Evolutionary conservation across 768 basidiomycete species (phyloP).

Genomic region (Boletus sp.): DNA sequence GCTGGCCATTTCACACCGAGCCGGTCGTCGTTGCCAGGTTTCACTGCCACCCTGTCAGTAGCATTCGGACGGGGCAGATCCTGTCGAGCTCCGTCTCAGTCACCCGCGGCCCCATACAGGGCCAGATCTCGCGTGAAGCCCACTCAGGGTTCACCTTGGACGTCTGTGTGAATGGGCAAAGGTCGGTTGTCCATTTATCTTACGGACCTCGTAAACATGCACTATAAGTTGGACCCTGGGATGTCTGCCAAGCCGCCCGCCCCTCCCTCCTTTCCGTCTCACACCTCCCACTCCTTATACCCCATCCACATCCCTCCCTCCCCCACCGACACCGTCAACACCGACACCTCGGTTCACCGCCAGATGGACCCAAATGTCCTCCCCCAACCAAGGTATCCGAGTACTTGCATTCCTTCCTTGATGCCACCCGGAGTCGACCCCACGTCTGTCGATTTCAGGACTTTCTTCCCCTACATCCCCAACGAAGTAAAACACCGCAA

Average conservation of each 20-base stretch:
- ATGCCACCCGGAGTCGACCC: constrained; percentile 59
- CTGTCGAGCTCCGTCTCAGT: neutral
- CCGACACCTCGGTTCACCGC: constrained; percentile 9
- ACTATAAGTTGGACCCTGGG: constrained; percentile 31
- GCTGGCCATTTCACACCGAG: neutral
- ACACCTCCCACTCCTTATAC: constrained; percentile 25
- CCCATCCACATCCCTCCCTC: constrained; percentile 14
- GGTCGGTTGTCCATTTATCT: constrained; percentile 8
- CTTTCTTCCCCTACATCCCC: constrained; percentile 84
- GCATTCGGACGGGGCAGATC: neutral
- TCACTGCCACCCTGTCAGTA: neutral
- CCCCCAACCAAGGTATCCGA: constrained; percentile 30
- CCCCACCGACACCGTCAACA: neutral
- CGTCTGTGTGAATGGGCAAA: constrained; percentile 26
- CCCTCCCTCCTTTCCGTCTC: constrained; percentile 36
- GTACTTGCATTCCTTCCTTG: constrained; percentile 45
- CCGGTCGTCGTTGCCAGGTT: neutral
- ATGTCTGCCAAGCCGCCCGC: constrained; percentile 34
- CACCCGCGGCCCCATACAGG: neutral
- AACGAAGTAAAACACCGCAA: constrained; percentile 95
- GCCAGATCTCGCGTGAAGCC: constrained; percentile 4
- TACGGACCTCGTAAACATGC: constrained; percentile 7
- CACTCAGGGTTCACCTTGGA: constrained; percentile 16
- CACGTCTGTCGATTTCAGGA: constrained; percentile 67
- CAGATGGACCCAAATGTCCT: constrained; percentile 27